These are phyloP conservation scores for Datura wrightii DNA, from an alignment of 257 asterid genomes.

Conservation along the genomic window DNA sequence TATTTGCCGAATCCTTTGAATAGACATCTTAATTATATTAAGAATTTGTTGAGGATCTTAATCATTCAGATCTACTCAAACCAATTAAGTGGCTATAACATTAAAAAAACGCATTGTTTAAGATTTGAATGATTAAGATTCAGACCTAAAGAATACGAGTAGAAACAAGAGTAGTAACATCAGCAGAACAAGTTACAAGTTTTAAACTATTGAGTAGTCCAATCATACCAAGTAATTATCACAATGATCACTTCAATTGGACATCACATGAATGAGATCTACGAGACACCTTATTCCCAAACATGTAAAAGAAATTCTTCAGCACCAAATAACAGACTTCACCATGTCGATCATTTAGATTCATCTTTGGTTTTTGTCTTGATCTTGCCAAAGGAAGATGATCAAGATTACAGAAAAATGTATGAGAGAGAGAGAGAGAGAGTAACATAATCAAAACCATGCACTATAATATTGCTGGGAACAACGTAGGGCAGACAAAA, in stretches of 20 bases:
- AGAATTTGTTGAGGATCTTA: neutral
- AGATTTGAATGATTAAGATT: too few species aligned
- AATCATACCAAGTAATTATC: neutral
- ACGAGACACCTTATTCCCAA: neutral
- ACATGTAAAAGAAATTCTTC: neutral
- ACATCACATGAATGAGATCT: neutral
- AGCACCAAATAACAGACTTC: neutral
- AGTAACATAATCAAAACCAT: neutral
- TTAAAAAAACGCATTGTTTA: too few species aligned
- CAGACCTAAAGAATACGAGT: neutral
- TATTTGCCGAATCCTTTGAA: neutral
- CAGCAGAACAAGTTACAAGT: neutral
- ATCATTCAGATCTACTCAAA: too few species aligned
- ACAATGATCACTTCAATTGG: neutral
- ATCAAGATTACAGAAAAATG: neutral
- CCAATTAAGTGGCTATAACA: too few species aligned
- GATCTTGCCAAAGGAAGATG: conserved; percentile 2
- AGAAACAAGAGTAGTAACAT: neutral
- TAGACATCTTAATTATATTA: neutral
- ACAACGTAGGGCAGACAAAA: neutral
- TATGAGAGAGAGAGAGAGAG: neutral
- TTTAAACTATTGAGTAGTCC: neutral
- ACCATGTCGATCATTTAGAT: neutral
- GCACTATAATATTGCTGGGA: conserved; percentile 14
- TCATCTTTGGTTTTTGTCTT: neutral